Evolutionary conservation across 768 basidiomycete genomes (phyloP), one percentile per base, ranked within the genome.

Genomic region (Kondoa malvinella): DNA sequence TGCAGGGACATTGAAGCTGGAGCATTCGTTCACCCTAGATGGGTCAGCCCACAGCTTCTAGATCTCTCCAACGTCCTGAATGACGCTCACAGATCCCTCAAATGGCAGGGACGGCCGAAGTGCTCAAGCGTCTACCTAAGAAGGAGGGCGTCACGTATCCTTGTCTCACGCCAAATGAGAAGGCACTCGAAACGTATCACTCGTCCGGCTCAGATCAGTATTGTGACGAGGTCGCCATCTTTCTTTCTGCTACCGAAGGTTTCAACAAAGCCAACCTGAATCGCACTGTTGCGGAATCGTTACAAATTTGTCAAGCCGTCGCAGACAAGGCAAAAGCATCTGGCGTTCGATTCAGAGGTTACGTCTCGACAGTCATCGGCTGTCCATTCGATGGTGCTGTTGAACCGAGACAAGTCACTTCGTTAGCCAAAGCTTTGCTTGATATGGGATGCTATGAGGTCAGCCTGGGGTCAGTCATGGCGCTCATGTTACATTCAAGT

Each of bases 371-470:
- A 50, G 74, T 74, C 14, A 64, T 70, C 17, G 73, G 72, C 0
- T 94, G 91, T 72, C 92, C 94, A 2, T 95, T 86, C 76, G 82
- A 86, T n/a, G 92, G 92, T 1, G 78, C 79, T 25, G 85, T 88
- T 26, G 85, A 86, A 70, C 83, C 83, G 17, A 76, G 77, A 59
- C 77, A 77, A 21, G 89, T 91, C 4, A 80, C 83, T 64, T 83
- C 86, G 50, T 83, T 94, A 27, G 80, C 88, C 0, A 82, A 82
- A 70, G 84, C 82, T 71, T 76, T 97, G 34, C 69, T 84, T 2
- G 85, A 89, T 68, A 92, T 95, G 88, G 92, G 92, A 0, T 94
- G 90, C 75, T 94, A 94, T 76, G 88, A 97, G 76, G 84, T 76
- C 3, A 73, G 72, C 72, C 78, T 96, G 26, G n/a, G n/a, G n/a